A percentile compares a stretch with the other conserved stretches of the same genome.
Evolutionary conservation across 2,329 filamentous ascomycete species (phyloP).

Genomic region (Epichloe coenophiala): DNA sequence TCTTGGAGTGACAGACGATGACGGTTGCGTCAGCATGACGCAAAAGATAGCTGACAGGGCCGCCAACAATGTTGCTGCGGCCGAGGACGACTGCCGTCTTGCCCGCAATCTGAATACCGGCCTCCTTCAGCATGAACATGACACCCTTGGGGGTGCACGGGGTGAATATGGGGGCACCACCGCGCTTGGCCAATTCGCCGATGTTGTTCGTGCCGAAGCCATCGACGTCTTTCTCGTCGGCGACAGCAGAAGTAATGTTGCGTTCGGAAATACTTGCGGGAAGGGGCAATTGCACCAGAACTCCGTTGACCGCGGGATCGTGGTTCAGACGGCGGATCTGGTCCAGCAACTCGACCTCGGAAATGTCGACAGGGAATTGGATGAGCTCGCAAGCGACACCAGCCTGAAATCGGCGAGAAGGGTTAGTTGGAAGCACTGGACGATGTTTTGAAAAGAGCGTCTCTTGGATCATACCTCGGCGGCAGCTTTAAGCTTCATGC

Average conservation of each 20-base stretch:
- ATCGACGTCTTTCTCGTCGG: conserved; percentile 93
- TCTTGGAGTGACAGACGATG: conserved; percentile 89
- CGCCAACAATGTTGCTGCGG: conserved; percentile 92
- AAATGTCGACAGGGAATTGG: conserved; percentile 68
- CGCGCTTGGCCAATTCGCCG: conserved; percentile 90
- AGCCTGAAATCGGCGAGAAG: conserved; percentile 39
- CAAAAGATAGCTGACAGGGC: conserved; percentile 88
- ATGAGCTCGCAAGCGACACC: conserved; percentile 80
- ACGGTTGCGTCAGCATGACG: conserved; percentile 95
- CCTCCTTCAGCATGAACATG: conserved; percentile 79
- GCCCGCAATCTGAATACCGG: conserved; percentile 68
- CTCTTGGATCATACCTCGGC: conserved; percentile 51
- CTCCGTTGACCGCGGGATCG: conserved; percentile 73
- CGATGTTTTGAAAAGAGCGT: background rate
- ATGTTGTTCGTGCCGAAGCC: conserved; percentile 92
- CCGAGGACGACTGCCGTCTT: conserved; percentile 93
- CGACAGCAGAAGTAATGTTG: conserved; percentile 74
- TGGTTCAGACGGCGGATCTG: conserved; percentile 74
- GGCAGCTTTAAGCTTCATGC: conserved; percentile 98
- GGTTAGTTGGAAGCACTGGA: background rate
- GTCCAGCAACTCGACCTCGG: conserved; percentile 75
- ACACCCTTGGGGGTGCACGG: conserved; percentile 96
- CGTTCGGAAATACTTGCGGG: conserved; percentile 87
- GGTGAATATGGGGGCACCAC: conserved; percentile 75
- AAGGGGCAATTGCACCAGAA: conserved; percentile 85